Evolutionary conservation across 1,139 yeast genomes (phyloP).

Genomic region (Zhuliangozyma blackwelliae): DNA sequence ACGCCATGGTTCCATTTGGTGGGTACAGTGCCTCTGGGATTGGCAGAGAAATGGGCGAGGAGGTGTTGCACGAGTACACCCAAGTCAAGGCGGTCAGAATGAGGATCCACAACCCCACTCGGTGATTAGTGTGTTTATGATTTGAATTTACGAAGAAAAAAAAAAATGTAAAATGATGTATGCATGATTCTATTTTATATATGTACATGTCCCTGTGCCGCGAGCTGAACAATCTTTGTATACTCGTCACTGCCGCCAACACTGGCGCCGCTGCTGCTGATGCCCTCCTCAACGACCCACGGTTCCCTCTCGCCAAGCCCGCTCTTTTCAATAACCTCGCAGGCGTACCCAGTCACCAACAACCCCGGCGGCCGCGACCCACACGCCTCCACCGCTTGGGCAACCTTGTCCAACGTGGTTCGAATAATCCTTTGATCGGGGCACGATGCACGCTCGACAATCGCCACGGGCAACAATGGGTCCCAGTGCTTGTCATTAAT

Average conservation of each 20-base stretch:
- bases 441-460: conserved; percentile 88
- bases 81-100: conserved; percentile 79
- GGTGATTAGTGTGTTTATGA: too few relatives aligned
- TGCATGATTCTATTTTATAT: too few relatives aligned
- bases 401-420: conserved; percentile 62
- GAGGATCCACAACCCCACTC: conserved; percentile 2
- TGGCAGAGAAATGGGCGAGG: conserved; percentile 89
- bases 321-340: conserved; percentile 45
- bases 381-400: conserved; percentile 68
- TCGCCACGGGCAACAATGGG: conserved; percentile 68
- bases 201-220: too few relatives aligned
- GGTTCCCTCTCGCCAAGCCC: too few relatives aligned
- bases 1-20: conserved; percentile 78
- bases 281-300: too few relatives aligned
- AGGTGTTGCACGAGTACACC: conserved; percentile 78
- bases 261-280: too few relatives aligned
- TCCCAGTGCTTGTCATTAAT: conserved; percentile 61
- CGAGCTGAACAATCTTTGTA: too few relatives aligned
- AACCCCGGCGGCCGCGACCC: conserved; percentile 96
- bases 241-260: too few relatives aligned
- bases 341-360: conserved; percentile 76
- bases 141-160: too few relatives aligned
- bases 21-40: conserved; percentile 86
- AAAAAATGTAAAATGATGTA: too few relatives aligned
- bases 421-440: conserved; percentile 87